phyloP scores from a whole-genome alignment of 495 filamentous ascomycete species.

The Hyaloscypha finlandica region DNA sequence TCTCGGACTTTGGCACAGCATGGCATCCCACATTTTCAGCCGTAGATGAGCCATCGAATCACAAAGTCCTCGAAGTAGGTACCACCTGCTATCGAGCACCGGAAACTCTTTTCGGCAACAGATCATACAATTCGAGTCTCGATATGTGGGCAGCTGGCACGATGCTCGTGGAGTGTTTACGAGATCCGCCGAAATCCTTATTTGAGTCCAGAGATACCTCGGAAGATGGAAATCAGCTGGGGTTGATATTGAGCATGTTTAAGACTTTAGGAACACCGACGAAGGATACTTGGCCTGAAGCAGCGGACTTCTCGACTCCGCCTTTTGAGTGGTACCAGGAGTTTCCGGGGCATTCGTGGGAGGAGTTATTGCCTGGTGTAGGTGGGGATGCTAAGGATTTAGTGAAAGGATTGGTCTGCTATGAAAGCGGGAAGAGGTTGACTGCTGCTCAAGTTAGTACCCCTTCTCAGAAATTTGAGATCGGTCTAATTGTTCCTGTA shows the following conservation, averaged over 20 bases:
- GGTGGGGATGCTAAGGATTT: slow-evolving; percentile 22
- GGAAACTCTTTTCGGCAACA: slow-evolving; percentile 86
- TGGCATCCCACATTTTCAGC: slow-evolving; percentile 66
- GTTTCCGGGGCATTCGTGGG: slow-evolving; percentile 43
- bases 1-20: slow-evolving; percentile 91
- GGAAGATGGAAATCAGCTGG: slow-evolving; percentile 88
- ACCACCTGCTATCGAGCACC: slow-evolving; percentile 90
- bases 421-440: slow-evolving; percentile 31
- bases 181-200: slow-evolving; percentile 56
- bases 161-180: slow-evolving; percentile 71
- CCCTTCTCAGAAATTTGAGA: background rate
- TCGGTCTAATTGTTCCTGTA: background rate
- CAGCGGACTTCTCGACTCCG: slow-evolving; percentile 45
- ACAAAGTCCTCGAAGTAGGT: slow-evolving; percentile 90
- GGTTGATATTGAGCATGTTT: slow-evolving; percentile 88
- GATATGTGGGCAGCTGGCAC: slow-evolving; percentile 93
- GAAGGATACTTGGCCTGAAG: slow-evolving; percentile 72
- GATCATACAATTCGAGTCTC: slow-evolving; percentile 64
- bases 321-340: slow-evolving; percentile 56
- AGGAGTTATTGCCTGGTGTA: slow-evolving; percentile 38
- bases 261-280: slow-evolving; percentile 83
- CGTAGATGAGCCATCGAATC: slow-evolving; percentile 59
- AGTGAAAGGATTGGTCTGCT: slow-evolving; percentile 26
- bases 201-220: slow-evolving; percentile 73
- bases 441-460: slow-evolving; percentile 25